phyloP scores from a whole-genome alignment of 805 yeast genomes.

The Sugiyamaella boreocaroliniensis region DNA sequence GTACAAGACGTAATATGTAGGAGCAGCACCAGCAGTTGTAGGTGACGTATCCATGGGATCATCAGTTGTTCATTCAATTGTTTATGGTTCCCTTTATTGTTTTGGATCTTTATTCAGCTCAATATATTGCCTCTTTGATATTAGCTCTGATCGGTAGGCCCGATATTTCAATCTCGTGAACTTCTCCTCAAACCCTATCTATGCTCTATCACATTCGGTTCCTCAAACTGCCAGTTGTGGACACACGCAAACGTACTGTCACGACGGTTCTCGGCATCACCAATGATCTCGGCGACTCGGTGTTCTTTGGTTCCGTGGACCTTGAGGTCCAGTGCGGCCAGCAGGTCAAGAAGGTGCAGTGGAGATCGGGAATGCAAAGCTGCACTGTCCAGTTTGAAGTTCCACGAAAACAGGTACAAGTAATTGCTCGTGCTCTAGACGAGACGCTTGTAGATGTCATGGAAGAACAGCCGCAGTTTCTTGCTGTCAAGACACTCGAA shows the following conservation, averaged over 20 bases:
- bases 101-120: constrained; percentile 23
- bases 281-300: constrained; percentile 38
- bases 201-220: constrained; percentile 34
- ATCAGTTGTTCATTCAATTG: neutral
- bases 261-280: constrained; percentile 25
- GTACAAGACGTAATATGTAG: too few relatives aligned
- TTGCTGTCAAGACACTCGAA: constrained; percentile 6
- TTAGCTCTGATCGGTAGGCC: too few relatives aligned
- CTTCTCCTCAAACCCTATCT: neutral
- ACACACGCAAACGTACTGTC: constrained; percentile 3
- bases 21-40: too few relatives aligned
- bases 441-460: constrained; percentile 4
- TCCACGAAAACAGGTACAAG: neutral
- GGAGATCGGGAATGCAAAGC: constrained; percentile 16
- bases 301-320: constrained; percentile 31
- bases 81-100: neutral
- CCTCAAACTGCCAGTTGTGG: constrained; percentile 27
- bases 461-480: constrained; percentile 7
- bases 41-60: too few relatives aligned
- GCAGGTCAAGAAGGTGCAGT: constrained; percentile 2
- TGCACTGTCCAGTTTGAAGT: neutral
- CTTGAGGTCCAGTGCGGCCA: constrained; percentile 5
- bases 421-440: neutral
- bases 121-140: neutral
- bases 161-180: too few relatives aligned